These are phyloP conservation scores for Sherardia arvensis DNA, from an alignment of 257 asterid species.

Conservation along the genomic window DNA sequence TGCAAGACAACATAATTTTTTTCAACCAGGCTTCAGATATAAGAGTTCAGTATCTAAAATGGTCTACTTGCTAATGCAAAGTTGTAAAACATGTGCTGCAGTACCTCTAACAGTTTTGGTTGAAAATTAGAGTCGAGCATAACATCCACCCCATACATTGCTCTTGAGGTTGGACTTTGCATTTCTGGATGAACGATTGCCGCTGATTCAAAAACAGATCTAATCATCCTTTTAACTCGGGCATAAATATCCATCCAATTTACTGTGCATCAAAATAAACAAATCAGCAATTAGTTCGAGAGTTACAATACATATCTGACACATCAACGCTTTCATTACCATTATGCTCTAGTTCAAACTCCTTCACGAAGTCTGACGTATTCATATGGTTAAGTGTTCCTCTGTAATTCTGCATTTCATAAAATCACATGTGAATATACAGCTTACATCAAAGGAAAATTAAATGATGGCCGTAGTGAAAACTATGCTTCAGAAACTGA, in stretches of 20 bases:
- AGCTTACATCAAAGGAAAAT: background rate
- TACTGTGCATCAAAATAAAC: slow-evolving; percentile 38
- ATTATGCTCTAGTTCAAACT: slow-evolving; percentile 76
- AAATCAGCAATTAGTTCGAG: background rate
- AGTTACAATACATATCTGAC: background rate
- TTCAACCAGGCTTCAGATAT: background rate
- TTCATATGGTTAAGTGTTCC: slow-evolving; percentile 79
- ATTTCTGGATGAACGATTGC: slow-evolving; percentile 83
- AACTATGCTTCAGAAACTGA: background rate
- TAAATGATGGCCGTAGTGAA: slow-evolving; percentile 1
- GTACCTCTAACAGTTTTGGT: slow-evolving; percentile 87
- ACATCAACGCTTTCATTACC: slow-evolving; percentile 32
- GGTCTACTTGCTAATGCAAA: background rate
- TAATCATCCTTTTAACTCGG: slow-evolving; percentile 63
- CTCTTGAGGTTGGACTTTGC: slow-evolving; percentile 80
- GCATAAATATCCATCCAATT: slow-evolving; percentile 84
- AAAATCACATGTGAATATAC: slow-evolving; percentile 7
- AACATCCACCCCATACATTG: slow-evolving; percentile 95
- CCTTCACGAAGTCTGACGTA: slow-evolving; percentile 67
- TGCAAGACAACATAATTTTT: background rate
- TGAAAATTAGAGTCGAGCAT: slow-evolving; percentile 66
- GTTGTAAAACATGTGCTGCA: background rate
- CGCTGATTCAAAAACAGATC: slow-evolving; percentile 80
- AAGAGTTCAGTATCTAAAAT: background rate
- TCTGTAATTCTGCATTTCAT: slow-evolving; percentile 64